A percentile compares a stretch with the other conserved stretches of the same genome.
phyloP scores from a whole-genome alignment of 495 filamentous ascomycete species.

The Aspergillus coremiiformis region DNA sequence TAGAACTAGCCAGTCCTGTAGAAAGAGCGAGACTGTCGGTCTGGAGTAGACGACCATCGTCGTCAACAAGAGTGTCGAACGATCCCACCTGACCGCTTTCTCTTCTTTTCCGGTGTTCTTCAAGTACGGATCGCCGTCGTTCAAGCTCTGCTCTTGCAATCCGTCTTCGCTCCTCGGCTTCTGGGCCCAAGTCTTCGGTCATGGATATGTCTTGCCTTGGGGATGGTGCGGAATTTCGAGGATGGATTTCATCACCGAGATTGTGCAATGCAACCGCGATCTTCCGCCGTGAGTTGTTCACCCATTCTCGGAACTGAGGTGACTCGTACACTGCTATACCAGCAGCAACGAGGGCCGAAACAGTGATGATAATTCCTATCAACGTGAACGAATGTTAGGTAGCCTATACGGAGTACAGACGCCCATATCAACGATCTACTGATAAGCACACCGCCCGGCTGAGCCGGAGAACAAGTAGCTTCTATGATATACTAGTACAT shows the following conservation, averaged over 20 bases:
- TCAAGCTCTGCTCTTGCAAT: slow-evolving; percentile 66
- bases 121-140: slow-evolving; percentile 48
- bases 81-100: slow-evolving; percentile 23
- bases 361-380: slow-evolving; percentile 68
- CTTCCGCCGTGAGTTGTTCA: slow-evolving; percentile 67
- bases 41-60: slow-evolving; percentile 41
- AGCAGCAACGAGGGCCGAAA: slow-evolving; percentile 69
- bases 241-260: slow-evolving; percentile 69
- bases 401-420: not conserved
- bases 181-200: slow-evolving; percentile 50
- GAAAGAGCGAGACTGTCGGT: slow-evolving; percentile 2
- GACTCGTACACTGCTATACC: slow-evolving; percentile 82
- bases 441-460: slow-evolving; percentile 35
- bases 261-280: slow-evolving; percentile 70
- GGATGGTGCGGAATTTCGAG: slow-evolving; percentile 26
- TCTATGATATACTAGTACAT: too few relatives aligned
- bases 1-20: slow-evolving; percentile 30
- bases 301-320: slow-evolving; percentile 69
- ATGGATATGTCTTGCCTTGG: slow-evolving; percentile 42
- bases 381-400: slow-evolving; percentile 1
- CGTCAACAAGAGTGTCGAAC: slow-evolving; percentile 51
- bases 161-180: slow-evolving; percentile 62
- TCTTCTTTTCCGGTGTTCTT: slow-evolving; percentile 26
- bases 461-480: not conserved
- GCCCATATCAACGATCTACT: slow-evolving; percentile 18